Conservation (phyloP, 78 protist species). For the Dictyostelium purpureum region DNA sequence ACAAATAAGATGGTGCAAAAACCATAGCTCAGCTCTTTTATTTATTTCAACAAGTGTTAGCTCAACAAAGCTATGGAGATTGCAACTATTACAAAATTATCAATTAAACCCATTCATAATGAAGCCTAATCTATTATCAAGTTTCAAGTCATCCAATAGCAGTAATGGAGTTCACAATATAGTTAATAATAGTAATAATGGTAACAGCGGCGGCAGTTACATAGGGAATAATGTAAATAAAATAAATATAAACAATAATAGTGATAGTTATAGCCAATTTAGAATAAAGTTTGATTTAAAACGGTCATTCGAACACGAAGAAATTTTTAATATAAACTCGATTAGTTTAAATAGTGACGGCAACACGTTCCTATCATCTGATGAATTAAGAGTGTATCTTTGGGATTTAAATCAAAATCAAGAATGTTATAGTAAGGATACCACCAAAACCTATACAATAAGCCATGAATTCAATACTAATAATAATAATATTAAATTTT, state of each 20-base stretch:
- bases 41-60: slow-evolving; percentile 41
- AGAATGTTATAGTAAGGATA: slow-evolving; percentile 44
- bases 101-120: not conserved
- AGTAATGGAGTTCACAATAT: too few relatives aligned
- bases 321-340: slow-evolving; percentile 64
- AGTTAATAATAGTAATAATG: not conserved
- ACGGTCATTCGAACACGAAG: slow-evolving; percentile 53
- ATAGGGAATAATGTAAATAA: not conserved
- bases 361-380: slow-evolving; percentile 69
- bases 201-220: not conserved
- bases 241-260: not conserved
- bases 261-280: not conserved
- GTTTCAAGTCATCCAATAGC: too few relatives aligned
- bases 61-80: slow-evolving; percentile 47
- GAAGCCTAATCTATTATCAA: not conserved
- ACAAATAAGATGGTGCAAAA: slow-evolving; percentile 55
- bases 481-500: not conserved
- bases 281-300: slow-evolving; percentile 25
- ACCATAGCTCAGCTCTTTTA: not conserved
- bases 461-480: not conserved
- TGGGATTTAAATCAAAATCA: slow-evolving; percentile 71
- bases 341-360: slow-evolving; percentile 73
- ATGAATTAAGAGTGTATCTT: slow-evolving; percentile 69
- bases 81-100: slow-evolving; percentile 30
- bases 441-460: not conserved